phyloP scores from a whole-genome alignment of 345 rosid species.

The Crucihimalaya himalaica region DNA sequence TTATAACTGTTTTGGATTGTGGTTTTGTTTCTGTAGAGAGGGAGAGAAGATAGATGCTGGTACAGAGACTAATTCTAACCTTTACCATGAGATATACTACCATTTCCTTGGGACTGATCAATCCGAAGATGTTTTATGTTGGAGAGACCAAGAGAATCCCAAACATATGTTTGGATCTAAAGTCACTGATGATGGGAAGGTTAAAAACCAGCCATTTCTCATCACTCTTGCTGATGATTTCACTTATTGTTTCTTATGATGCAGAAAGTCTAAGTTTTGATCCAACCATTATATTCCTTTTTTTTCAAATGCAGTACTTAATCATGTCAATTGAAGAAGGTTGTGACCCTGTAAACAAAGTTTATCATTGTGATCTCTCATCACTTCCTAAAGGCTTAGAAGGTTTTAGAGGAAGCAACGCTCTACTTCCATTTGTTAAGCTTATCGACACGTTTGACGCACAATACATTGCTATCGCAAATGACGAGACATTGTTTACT shows the following conservation, averaged over 20 bases:
- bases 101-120: slow-evolving; percentile 81
- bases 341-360: slow-evolving; percentile 84
- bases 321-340: slow-evolving; percentile 56
- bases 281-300: not conserved
- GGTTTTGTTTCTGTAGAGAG: slow-evolving; percentile 53
- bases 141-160: slow-evolving; percentile 86
- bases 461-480: slow-evolving; percentile 60
- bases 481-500: slow-evolving; percentile 73
- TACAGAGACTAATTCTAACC: slow-evolving; percentile 83
- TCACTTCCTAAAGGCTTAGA: slow-evolving; percentile 63
- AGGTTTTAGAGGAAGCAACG: slow-evolving; percentile 54
- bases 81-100: slow-evolving; percentile 77
- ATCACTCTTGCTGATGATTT: not conserved
- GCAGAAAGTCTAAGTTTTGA: not conserved
- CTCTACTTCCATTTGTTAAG: slow-evolving; percentile 72
- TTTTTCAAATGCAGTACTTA: slow-evolving; percentile 57
- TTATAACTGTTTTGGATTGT: not conserved
- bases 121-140: slow-evolving; percentile 84
- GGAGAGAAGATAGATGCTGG: slow-evolving; percentile 87
- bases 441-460: slow-evolving; percentile 76
- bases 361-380: slow-evolving; percentile 72
- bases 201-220: slow-evolving; percentile 31
- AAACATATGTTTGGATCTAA: slow-evolving; percentile 53
- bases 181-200: slow-evolving; percentile 93
- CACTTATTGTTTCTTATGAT: not conserved